These are phyloP conservation scores for Plasmodium berghei DNA, from an alignment of 169 alveolate species.

Conservation along the genomic window DNA sequence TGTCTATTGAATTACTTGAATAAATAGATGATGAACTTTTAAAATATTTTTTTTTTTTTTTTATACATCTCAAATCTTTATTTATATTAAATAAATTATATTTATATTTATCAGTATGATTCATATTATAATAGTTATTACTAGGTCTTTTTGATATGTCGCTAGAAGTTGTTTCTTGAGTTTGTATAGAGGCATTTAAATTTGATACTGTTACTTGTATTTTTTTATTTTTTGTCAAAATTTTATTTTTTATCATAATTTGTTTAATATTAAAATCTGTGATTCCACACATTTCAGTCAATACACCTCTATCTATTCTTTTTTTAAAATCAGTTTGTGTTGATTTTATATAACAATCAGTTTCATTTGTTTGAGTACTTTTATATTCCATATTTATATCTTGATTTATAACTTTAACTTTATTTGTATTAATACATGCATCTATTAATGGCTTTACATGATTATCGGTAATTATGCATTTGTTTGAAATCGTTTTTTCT, in stretches of 20 bases:
- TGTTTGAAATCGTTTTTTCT: neutral
- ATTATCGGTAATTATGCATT: conserved; percentile 10
- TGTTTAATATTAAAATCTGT: conserved; percentile 25
- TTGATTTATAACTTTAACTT: neutral
- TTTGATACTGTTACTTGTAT: conserved; percentile 36
- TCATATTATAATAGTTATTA: no score
- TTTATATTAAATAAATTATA: neutral
- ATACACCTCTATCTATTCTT: conserved; percentile 1
- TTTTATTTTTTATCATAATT: conserved; percentile 31
- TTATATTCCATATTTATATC: conserved; percentile 3
- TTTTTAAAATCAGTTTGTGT: conserved; percentile 17
- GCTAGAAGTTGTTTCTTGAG: neutral
- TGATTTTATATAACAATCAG: neutral
- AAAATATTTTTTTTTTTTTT: neutral
- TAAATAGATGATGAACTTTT: neutral
- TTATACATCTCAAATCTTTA: neutral
- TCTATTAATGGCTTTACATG: neutral
- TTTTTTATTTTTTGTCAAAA: conserved; percentile 25
- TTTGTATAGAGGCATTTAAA: conserved; percentile 34
- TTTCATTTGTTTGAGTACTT: conserved; percentile 30
- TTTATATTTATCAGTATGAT: neutral
- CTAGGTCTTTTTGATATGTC: no score
- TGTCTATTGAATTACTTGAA: conserved; percentile 10
- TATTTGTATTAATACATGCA: conserved; percentile 13
- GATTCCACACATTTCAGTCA: conserved; percentile 36